These are phyloP conservation scores for Oryza meyeriana DNA, from an alignment of 176 grass and related monocot genomes.

Conservation along the genomic window DNA sequence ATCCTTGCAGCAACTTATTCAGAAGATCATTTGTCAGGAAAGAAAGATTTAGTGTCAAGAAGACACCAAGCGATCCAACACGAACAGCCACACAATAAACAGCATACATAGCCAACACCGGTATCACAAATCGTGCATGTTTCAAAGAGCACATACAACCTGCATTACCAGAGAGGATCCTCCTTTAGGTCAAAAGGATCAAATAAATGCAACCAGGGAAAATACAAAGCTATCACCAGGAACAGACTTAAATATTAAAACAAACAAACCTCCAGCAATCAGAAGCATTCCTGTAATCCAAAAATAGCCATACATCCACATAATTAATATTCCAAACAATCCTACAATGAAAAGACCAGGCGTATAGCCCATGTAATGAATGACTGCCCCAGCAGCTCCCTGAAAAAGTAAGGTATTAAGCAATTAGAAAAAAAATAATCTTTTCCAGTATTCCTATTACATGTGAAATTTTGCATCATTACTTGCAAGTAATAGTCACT, in stretches of 20 bases:
- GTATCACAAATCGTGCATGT: constrained; percentile 84
- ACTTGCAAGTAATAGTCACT: constrained; percentile 27
- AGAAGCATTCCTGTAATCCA: constrained; percentile 94
- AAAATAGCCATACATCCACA: constrained; percentile 97
- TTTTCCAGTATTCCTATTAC: constrained; percentile 17
- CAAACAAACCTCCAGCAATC: constrained; percentile 74
- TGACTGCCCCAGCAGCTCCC: constrained; percentile 67
- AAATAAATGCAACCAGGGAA: constrained; percentile 2
- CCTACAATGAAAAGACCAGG: constrained; percentile 84
- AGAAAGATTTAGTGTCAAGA: constrained; percentile 84
- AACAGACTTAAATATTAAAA: not conserved
- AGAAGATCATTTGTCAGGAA: constrained; percentile 91
- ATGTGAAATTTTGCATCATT: constrained; percentile 6
- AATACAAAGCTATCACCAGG: not conserved
- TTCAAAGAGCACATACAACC: constrained; percentile 92
- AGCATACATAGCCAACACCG: constrained; percentile 76
- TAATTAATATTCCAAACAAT: constrained; percentile 77
- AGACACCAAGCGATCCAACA: constrained; percentile 78
- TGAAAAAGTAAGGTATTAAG: constrained; percentile 40
- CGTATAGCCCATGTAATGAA: constrained; percentile 82
- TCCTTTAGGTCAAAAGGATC: constrained; percentile 20
- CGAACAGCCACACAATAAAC: constrained; percentile 69
- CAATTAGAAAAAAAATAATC: constrained; percentile 38
- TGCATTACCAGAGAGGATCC: constrained; percentile 38
- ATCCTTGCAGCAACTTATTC: constrained; percentile 80